phyloP scores from a whole-genome alignment of 2,329 filamentous ascomycete species.

The Aspergillus quadricinctus region DNA sequence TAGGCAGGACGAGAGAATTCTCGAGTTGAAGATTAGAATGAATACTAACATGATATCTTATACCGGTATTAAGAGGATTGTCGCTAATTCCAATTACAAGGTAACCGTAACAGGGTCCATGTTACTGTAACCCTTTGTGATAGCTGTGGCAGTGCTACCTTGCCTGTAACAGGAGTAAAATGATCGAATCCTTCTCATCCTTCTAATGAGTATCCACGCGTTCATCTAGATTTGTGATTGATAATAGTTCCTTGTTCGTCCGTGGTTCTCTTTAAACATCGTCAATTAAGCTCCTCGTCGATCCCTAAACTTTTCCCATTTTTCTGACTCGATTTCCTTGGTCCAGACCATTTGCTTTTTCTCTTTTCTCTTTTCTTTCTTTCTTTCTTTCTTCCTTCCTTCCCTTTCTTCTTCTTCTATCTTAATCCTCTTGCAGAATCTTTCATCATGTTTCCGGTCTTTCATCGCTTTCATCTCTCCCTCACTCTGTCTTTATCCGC shows the following conservation, averaged over 20 bases:
- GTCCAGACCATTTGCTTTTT: conserved; percentile 1
- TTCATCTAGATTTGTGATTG: not conserved
- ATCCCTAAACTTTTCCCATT: conserved; percentile 1
- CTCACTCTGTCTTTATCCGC: not conserved
- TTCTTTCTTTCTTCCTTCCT: not conserved
- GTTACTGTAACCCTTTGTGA: not conserved
- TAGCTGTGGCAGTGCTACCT: not conserved
- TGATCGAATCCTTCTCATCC: no score
- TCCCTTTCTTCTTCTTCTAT: conserved; percentile 6
- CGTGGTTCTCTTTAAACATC: not conserved
- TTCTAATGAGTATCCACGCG: no score
- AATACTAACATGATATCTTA: not conserved
- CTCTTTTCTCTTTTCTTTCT: conserved; percentile 4
- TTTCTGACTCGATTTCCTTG: not conserved
- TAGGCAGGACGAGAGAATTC: not conserved
- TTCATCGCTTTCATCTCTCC: not conserved
- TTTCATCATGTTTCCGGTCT: not conserved
- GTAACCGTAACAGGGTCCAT: not conserved
- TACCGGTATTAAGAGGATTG: not conserved
- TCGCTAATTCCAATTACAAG: not conserved
- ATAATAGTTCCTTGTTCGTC: not conserved
- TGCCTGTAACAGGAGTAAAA: no score
- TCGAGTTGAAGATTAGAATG: not conserved
- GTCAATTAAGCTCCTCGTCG: conserved; percentile 12
- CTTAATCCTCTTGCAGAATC: conserved; percentile 2